phyloP scores from a whole-genome alignment of 2,329 filamentous ascomycete genomes.

The Pseudocercospora fijiensis region DNA sequence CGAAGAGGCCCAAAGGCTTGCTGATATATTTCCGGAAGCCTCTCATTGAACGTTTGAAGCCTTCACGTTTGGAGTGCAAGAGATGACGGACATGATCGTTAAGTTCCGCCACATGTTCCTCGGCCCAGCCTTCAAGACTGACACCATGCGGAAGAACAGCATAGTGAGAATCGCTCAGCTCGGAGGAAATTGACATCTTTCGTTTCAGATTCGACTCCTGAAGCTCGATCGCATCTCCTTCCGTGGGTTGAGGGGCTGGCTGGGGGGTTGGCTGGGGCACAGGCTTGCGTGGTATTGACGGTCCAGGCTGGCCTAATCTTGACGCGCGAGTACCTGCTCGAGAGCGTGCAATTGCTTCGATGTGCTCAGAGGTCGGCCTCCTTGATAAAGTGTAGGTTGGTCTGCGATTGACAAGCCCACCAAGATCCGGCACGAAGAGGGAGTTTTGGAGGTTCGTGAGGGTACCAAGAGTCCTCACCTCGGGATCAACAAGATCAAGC shows the following conservation, averaged over 20 bases:
- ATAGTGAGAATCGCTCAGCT: constrained; percentile 68
- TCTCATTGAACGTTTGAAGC: constrained; percentile 74
- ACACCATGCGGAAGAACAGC: constrained; percentile 76
- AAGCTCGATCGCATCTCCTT: constrained; percentile 25
- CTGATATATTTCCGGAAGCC: constrained; percentile 78
- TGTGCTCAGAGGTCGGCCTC: constrained; percentile 36
- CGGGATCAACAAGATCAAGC: constrained; percentile 72
- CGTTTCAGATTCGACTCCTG: constrained; percentile 23
- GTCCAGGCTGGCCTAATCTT: constrained; percentile 5
- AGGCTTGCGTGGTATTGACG: constrained; percentile 16
- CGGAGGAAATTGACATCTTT: constrained; percentile 62
- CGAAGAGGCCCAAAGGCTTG: constrained; percentile 73
- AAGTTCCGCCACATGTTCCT: constrained; percentile 70
- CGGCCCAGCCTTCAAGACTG: constrained; percentile 70
- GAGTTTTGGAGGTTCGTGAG: constrained; percentile 90
- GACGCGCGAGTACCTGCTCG: constrained; percentile 26
- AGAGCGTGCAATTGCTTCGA: constrained; percentile 24
- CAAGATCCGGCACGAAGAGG: constrained; percentile 80
- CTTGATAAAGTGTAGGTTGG: constrained; percentile 74
- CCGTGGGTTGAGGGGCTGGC: constrained; percentile 7
- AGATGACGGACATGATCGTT: constrained; percentile 87
- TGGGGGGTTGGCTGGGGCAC: constrained; percentile 18
- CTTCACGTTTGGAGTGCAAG: constrained; percentile 75
- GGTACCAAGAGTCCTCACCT: constrained; percentile 78
- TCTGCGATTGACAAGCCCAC: constrained; percentile 69